Evolutionary conservation across 257 asterid species (phyloP), one percentile per base, ranked within the genome.

Genomic region (Solanum appendiculatum): DNA sequence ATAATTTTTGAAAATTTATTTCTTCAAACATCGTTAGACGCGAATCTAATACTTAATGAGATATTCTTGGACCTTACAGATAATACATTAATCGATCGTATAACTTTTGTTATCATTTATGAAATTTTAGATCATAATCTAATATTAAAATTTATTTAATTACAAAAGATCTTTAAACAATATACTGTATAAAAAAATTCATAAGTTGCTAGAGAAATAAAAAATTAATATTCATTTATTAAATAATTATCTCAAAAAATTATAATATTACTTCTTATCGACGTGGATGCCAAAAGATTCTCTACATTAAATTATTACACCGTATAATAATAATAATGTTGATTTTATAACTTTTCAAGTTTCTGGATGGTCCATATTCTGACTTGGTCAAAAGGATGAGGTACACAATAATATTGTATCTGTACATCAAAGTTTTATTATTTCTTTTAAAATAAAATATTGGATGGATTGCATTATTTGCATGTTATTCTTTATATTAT

Each of bases 201-300:
- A 2, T 6, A 14, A 68, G 0, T 29, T 68, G 4, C 4, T 31
- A 31, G 12, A 16, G 36, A 68, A 31, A 31, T 4, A n/a, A 9
- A 31, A 31, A 69, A 31, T 18, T 6, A 7, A 13, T 51, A 16
- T 1, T 18, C 12, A 6, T 29, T 64, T 64, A 14, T 15, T 15
- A 1, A 69, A 69, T 6, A 31, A 15, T 14, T 25, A 64, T 25
- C 18, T 48, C 58, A 16, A 51, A 16, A 64, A 10, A 11, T 66
- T 23, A 18, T 13, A 66, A 68, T 83, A 68, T 39, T 51, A 68
- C 86, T 86, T 84, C 82, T 42, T 31, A 82, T 77, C 42, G 82
- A 25, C 34, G 84, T 73, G 74, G 87, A 34, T 54, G 33, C 86
- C 72, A 86, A 84, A 86, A 84, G 89, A 89, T 89, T 89, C 89